These are phyloP conservation scores for Rhynchospora breviuscula DNA, from an alignment of 176 grass and related monocot genomes.

Conservation along the genomic window DNA sequence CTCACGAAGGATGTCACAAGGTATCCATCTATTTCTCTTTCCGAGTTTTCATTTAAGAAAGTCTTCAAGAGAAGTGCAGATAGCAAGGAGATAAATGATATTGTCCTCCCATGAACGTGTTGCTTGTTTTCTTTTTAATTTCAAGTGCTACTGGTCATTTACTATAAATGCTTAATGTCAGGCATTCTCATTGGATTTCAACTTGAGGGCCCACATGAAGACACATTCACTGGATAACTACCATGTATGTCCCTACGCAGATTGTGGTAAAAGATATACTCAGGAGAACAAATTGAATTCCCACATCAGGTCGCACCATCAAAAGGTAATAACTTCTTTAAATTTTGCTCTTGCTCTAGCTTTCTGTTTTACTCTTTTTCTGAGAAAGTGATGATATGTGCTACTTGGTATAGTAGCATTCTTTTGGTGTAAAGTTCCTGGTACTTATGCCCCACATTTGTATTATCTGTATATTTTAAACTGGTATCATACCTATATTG, in stretches of 20 bases:
- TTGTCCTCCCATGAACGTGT: not conserved
- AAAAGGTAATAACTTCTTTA: constrained; percentile 50
- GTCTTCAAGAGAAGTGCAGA: not conserved
- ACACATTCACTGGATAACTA: constrained; percentile 93
- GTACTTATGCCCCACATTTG: not conserved
- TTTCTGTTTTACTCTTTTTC: not conserved
- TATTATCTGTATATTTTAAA: not conserved
- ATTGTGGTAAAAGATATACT: constrained; percentile 81
- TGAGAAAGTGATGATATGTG: not conserved
- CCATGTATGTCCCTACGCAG: constrained; percentile 67
- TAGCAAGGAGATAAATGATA: not conserved
- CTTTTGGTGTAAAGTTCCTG: not conserved
- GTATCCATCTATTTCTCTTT: constrained; percentile 35
- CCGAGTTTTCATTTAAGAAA: not conserved
- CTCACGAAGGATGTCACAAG: constrained; percentile 91
- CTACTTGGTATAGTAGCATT: not conserved
- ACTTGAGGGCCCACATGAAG: constrained; percentile 86
- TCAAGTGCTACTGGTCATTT: constrained; percentile 8
- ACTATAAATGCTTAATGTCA: constrained; percentile 34
- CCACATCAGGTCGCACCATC: constrained; percentile 74
- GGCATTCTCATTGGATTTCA: constrained; percentile 98
- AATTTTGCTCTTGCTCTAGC: not conserved
- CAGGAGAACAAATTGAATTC: constrained; percentile 87
- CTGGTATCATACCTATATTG: not conserved
- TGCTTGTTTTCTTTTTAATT: not conserved